Percentiles rank a stretch among this genome's conserved stretches.
Evolutionary conservation across 352 stramenopile species (phyloP).

Genomic region (Pythium dissotocum): DNA sequence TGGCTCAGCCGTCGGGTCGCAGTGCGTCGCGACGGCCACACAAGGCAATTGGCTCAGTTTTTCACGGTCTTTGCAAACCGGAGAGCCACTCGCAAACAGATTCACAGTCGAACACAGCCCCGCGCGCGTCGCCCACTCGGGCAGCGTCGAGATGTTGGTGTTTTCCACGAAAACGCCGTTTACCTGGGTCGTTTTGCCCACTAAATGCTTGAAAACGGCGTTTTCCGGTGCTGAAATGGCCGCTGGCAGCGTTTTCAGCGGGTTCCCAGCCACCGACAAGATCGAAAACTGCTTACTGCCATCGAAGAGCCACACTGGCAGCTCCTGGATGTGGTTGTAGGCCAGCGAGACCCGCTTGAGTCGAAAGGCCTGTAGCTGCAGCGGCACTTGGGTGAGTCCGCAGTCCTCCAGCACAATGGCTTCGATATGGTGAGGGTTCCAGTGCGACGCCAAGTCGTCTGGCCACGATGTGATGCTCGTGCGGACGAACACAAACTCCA

Average conservation of each 20-base stretch:
- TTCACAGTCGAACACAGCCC: conserved; percentile 2
- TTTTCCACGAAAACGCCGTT: conserved; percentile 12
- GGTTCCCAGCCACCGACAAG: conserved; percentile 6
- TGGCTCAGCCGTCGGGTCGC: not conserved
- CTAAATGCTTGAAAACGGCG: not conserved
- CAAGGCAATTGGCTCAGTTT: not conserved
- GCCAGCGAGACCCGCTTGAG: conserved; percentile 1
- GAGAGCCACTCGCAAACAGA: not conserved
- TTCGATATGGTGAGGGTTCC: not conserved
- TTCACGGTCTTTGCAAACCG: not conserved
- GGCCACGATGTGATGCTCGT: not conserved
- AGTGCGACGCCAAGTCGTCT: not conserved
- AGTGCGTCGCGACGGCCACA: conserved; percentile 3
- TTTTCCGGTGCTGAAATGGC: not conserved
- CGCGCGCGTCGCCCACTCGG: not conserved
- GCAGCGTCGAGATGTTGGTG: conserved; percentile 6
- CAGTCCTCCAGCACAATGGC: conserved; percentile 13
- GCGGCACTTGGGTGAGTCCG: not conserved
- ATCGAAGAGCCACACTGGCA: conserved; percentile 3
- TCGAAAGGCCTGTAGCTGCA: not conserved
- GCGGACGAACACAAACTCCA: conserved; percentile 5
- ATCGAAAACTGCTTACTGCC: not conserved
- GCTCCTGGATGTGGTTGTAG: not conserved
- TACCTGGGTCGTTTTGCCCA: not conserved
- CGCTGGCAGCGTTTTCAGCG: not conserved